Base-by-base conservation (phyloP, 78 protist genomes). In the Guillardia theta region DNA sequence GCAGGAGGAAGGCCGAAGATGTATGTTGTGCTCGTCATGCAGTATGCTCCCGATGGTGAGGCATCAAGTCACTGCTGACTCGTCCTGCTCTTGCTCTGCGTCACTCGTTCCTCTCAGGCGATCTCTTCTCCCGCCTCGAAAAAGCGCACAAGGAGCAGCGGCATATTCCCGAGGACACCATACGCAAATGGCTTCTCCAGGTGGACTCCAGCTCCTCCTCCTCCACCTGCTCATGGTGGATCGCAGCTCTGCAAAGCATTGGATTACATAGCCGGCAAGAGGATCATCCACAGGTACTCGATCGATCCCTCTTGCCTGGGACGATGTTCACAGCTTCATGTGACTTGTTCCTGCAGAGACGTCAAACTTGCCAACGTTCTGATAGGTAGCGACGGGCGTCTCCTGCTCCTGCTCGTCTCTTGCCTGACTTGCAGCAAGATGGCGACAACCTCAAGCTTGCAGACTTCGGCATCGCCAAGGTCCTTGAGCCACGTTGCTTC, bases 381-480 rank as follows among this genome's bases (percentile, higher is more conserved):
- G 15, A n/a, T 78, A 10, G n/a, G n/a, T n/a, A n/a, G n/a, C n/a
- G n/a, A n/a, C n/a, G n/a, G n/a, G n/a, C n/a, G n/a, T n/a, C n/a
- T n/a, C n/a, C n/a, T n/a, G n/a, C n/a, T n/a, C n/a, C n/a, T n/a
- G n/a, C n/a, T n/a, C n/a, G n/a, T n/a, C n/a, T n/a, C n/a, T n/a
- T n/a, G n/a, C n/a, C n/a, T n/a, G n/a, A n/a, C n/a, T n/a, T n/a
- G n/a, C n/a, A n/a, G n/a, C n/a, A n/a, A n/a, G 45, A 37, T 36
- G 90, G 90, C 90, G 90, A 78, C 8, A 6, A 5, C 33, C 90
- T 78, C 44, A 78, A 78, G 90, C 90, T 78, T 22, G 90, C 90
- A 22, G 90, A 78, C 33, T 78, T 78, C 50, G 90, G 90, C 45
- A 78, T 78, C 48, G 90, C 90, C 47, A 78, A 78, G 50, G 90